Evolutionary conservation across 176 grass and related monocot species (phyloP).

Genomic region (Musa acuminata): DNA sequence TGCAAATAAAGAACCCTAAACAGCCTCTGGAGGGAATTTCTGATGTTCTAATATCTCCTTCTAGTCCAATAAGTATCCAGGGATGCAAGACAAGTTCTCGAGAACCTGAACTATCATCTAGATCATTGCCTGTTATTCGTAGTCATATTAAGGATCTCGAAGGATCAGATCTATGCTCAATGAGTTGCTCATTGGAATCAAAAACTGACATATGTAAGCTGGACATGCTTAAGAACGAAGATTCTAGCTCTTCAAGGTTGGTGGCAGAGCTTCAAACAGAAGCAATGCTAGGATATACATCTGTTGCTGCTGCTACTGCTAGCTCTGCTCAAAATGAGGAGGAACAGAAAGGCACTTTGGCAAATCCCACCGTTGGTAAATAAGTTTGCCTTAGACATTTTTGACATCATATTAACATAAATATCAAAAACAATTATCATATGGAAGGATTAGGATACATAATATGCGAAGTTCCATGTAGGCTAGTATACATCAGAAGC

Average conservation of each 20-base stretch:
- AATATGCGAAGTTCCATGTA: too few species aligned
- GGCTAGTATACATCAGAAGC: too few species aligned
- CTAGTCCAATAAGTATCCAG: constrained; percentile 54
- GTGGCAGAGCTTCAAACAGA: constrained; percentile 26
- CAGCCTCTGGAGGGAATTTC: constrained; percentile 26
- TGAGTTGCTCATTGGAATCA: constrained; percentile 51
- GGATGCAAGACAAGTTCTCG: constrained; percentile 17
- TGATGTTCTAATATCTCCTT: constrained; percentile 29
- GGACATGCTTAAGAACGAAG: constrained; percentile 21
- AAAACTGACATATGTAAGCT: constrained; percentile 32
- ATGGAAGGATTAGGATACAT: too few species aligned
- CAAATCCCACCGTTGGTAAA: constrained; percentile 59
- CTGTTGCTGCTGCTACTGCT: constrained; percentile 27
- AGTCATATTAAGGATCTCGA: constrained; percentile 65
- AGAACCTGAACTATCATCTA: constrained; percentile 33
- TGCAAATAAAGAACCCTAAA: constrained; percentile 1
- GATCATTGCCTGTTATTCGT: constrained; percentile 61
- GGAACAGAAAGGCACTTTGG: constrained; percentile 31
- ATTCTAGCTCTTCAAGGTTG: constrained; percentile 34
- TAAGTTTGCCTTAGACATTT: constrained; percentile 14
- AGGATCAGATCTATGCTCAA: constrained; percentile 33
- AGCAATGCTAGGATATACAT: constrained; percentile 25
- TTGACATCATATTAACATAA: neutral
- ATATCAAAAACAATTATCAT: too few species aligned
- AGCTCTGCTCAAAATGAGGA: constrained; percentile 18